Conservation (phyloP, 306 rosid genomes). For the Casuarina cunninghamiana region DNA sequence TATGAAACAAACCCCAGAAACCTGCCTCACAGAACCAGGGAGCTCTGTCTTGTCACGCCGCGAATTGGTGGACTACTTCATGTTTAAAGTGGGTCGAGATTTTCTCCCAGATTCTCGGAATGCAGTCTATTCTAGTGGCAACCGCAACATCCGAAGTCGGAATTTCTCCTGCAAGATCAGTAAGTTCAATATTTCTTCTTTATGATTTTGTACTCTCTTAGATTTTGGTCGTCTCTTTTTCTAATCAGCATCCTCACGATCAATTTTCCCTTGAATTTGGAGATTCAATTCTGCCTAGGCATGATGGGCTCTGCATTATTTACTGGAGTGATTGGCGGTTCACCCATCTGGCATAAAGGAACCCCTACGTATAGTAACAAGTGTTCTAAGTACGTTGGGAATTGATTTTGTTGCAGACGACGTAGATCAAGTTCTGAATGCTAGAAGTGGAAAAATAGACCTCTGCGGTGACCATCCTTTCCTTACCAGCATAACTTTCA, state of each 20-base stretch:
- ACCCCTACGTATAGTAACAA: no score
- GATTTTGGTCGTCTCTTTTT: conserved; percentile 27
- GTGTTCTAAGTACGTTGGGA: no score
- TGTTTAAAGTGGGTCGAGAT: conserved; percentile 40
- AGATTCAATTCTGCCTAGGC: conserved; percentile 8
- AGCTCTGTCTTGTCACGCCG: not conserved
- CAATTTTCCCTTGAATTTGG: conserved; percentile 26
- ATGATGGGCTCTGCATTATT: conserved; percentile 11
- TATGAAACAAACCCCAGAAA: not conserved
- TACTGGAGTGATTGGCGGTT: not conserved
- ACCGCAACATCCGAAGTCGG: conserved; percentile 34
- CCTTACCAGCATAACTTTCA: no score
- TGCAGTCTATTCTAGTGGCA: conserved; percentile 27
- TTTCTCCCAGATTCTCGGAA: conserved; percentile 28
- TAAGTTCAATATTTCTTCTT: not conserved
- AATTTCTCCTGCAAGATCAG: conserved; percentile 25
- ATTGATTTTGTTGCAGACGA: no score
- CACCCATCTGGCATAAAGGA: not conserved
- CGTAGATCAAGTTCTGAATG: no score
- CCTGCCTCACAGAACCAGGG: not conserved
- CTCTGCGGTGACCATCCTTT: no score
- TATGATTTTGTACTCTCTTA: conserved; percentile 23
- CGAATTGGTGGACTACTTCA: conserved; percentile 23
- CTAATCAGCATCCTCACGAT: conserved; percentile 19
- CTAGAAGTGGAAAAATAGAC: no score